Conservation (phyloP, 2,329 filamentous ascomycete genomes). For the Herpomyces periplanetae region DNA sequence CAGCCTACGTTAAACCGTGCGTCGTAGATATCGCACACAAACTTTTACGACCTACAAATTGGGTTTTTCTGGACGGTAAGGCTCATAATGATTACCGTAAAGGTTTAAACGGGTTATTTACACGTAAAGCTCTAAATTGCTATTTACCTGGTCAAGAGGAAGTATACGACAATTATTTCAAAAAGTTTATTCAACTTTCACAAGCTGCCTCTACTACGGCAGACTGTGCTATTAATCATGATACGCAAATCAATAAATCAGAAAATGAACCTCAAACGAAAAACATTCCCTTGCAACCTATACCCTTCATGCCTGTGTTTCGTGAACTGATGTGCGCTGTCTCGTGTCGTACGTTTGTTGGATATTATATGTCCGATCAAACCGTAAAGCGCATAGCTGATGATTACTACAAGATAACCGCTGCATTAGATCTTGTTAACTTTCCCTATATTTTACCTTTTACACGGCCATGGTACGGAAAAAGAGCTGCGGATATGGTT, state of each 20-base stretch:
- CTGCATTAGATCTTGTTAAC: constrained; percentile 81
- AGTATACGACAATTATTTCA: constrained; percentile 57
- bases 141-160: constrained; percentile 80
- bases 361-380: constrained; percentile 67
- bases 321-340: constrained; percentile 81
- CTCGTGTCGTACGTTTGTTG: constrained; percentile 82
- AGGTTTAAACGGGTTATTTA: constrained; percentile 76
- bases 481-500: constrained; percentile 76
- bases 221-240: no score
- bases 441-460: constrained; percentile 84
- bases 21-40: constrained; percentile 82
- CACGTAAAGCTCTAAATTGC: constrained; percentile 41
- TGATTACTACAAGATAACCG: constrained; percentile 88
- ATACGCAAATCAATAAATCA: no score
- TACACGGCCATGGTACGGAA: constrained; percentile 87
- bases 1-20: constrained; percentile 62
- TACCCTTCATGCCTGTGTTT: constrained; percentile 65
- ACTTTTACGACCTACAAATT: constrained; percentile 61
- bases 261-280: constrained; percentile 25
- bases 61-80: constrained; percentile 88
- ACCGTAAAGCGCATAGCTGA: constrained; percentile 73
- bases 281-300: no score
- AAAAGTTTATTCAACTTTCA: constrained; percentile 33
- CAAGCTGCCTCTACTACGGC: no score
- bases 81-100: constrained; percentile 87